A percentile compares a stretch with the other conserved stretches of the same genome.
Evolutionary conservation across 352 stramenopile species (phyloP).

Genomic region (Phytophthora niederhauseri): DNA sequence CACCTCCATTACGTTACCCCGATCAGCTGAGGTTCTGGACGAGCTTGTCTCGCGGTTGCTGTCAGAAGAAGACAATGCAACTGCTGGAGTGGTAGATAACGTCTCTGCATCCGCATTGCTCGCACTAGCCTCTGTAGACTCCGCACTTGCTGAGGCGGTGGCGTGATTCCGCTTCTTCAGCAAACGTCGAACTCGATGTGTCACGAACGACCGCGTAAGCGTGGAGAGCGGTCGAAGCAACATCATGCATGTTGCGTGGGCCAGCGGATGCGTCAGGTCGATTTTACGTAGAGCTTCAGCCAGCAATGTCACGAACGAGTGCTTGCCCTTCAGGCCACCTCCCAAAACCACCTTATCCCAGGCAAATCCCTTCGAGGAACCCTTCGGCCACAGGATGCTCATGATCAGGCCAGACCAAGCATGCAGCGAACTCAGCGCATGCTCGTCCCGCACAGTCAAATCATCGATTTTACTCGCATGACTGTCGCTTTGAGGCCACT

Average conservation of each 20-base stretch:
- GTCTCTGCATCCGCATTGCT: background rate
- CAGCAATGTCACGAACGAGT: conserved; percentile 78
- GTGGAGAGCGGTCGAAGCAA: conserved; percentile 81
- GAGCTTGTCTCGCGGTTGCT: conserved; percentile 2
- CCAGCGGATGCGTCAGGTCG: conserved; percentile 76
- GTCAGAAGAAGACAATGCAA: conserved; percentile 3
- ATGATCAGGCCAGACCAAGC: conserved; percentile 87
- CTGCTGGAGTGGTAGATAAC: background rate
- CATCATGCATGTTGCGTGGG: conserved; percentile 78
- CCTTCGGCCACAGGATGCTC: conserved; percentile 88
- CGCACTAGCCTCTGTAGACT: background rate
- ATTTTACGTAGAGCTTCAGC: conserved; percentile 82
- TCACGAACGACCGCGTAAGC: conserved; percentile 83
- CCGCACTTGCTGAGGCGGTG: conserved; percentile 2
- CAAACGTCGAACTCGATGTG: conserved; percentile 66
- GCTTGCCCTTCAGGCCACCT: conserved; percentile 70
- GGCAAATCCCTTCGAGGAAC: conserved; percentile 73
- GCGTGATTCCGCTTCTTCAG: conserved; percentile 60
- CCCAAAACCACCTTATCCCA: conserved; percentile 83
- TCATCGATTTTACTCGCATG: conserved; percentile 21
- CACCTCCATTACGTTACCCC: conserved; percentile 29
- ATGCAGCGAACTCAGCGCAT: conserved; percentile 77
- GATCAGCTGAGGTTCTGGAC: background rate
- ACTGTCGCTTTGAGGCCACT: conserved; percentile 49
- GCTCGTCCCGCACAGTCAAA: conserved; percentile 66